Evolutionary conservation across 2,329 filamentous ascomycete genomes (phyloP), one percentile per base, ranked within the genome.

Genomic region (Monosporascus sp.): DNA sequence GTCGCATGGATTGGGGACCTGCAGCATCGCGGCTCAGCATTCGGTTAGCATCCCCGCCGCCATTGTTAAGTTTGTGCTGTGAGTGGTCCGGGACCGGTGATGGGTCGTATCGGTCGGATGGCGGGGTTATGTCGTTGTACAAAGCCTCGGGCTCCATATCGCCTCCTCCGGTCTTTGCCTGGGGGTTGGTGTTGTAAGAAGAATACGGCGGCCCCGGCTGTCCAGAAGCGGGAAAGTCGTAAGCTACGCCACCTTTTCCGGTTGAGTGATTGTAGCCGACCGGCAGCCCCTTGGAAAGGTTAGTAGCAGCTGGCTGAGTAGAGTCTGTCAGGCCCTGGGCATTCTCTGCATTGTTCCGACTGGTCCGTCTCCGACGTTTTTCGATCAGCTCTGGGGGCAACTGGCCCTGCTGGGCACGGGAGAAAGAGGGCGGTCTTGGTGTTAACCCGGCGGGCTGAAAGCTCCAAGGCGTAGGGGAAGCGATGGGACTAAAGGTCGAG

Each of bases 341-440:
- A 15, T 70, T 66, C 54, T 74, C 66, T 43, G 76, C 74, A 54
- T 73, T 72, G 55, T 73, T 70, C 53, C 68, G 72, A 59, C 68
- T 74, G 47, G 71, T 69, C 51, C 74, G 72, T 56, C 72, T 70
- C 55, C 71, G 67, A 51, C 74, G 71, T 61, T 70, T 77, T 54
- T 77, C 75, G 43, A 68, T 50, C 47, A 72, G 69, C 50, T 79
- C 75, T 50, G 70, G 70, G 47, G 74, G 69, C 49, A 76, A 72
- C 50, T 72, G 66, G 55, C 69, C 63, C 53, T 72, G 66, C 56
- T 67, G 78, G 31, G 31, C 9, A 35, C 11, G 31, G 31, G 31
- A 75, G 53, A 80, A 75, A 2, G 82, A 83, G n/a, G 80, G 73
- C 39, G 83, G 82, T 53, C 81, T 77, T 50, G 82, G 81, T 60